A percentile compares a stretch with the other conserved stretches of the same genome.
Evolutionary conservation across 257 asterid species (phyloP).

Genomic region (Solanum ahanhuiri): DNA sequence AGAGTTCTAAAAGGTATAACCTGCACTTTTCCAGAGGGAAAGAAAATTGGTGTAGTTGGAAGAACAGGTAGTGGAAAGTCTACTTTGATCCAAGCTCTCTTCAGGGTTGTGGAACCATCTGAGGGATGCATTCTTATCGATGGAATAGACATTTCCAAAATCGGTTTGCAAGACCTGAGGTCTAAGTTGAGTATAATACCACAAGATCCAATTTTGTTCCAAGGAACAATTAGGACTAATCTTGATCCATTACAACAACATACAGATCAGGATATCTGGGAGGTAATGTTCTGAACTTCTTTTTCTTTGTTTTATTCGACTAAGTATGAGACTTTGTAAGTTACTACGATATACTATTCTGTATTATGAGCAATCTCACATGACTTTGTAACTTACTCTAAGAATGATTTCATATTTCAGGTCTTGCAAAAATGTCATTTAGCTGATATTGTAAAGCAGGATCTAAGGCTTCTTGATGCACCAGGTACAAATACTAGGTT

Average conservation of each 20-base stretch:
- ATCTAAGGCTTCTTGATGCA: slow-evolving; percentile 56
- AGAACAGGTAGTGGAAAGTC: slow-evolving; percentile 89
- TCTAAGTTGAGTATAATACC: slow-evolving; percentile 68
- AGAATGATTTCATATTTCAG: slow-evolving; percentile 14
- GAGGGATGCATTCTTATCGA: slow-evolving; percentile 55
- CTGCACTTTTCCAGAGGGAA: slow-evolving; percentile 50
- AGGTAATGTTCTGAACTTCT: slow-evolving; percentile 24
- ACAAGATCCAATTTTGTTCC: slow-evolving; percentile 79
- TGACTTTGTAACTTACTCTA: background rate
- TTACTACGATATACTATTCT: background rate
- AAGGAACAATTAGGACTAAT: slow-evolving; percentile 67
- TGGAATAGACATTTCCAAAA: slow-evolving; percentile 49
- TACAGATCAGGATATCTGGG: slow-evolving; percentile 65
- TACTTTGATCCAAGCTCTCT: slow-evolving; percentile 75
- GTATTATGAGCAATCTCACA: background rate
- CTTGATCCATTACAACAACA: slow-evolving; percentile 57
- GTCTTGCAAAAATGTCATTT: slow-evolving; percentile 64
- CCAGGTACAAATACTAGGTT: slow-evolving; percentile 34
- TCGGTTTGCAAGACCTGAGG: slow-evolving; percentile 71
- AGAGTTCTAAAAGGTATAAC: slow-evolving; percentile 62
- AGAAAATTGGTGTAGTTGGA: slow-evolving; percentile 70
- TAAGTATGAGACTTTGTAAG: background rate
- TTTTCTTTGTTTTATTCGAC: background rate
- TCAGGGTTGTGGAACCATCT: slow-evolving; percentile 67
- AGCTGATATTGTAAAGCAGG: slow-evolving; percentile 47